Evolutionary conservation across 495 filamentous ascomycete species (phyloP).

Genomic region (Pseudevernia furfuracea): DNA sequence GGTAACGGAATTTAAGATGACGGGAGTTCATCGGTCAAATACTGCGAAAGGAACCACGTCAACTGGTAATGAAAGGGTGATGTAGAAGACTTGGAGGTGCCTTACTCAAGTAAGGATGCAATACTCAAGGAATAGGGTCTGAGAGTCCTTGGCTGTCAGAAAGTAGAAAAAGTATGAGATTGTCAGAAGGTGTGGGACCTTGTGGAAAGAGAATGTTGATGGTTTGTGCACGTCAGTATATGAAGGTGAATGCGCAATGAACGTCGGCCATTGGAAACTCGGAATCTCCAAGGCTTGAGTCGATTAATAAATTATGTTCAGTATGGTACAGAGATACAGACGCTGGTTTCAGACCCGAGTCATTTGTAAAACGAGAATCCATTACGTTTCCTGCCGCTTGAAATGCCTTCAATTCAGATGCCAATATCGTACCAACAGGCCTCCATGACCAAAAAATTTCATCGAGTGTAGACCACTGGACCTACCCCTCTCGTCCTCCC

Average conservation of each 20-base stretch:
- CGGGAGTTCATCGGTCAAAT: neutral
- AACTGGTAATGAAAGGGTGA: neutral
- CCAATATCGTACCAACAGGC: neutral
- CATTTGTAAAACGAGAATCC: neutral
- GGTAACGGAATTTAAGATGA: neutral
- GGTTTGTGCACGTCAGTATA: too few species aligned
- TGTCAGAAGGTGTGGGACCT: too few species aligned
- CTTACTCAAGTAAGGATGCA: neutral
- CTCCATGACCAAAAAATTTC: neutral
- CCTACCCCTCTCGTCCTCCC: constrained; percentile 15
- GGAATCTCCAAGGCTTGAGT: neutral
- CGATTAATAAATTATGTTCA: neutral
- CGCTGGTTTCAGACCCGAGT: neutral
- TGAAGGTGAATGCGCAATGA: neutral
- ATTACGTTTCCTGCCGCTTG: neutral
- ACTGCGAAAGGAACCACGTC: neutral
- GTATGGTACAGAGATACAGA: constrained; percentile 7
- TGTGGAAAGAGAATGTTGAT: too few species aligned
- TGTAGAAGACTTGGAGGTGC: neutral
- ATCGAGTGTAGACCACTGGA: constrained; percentile 11
- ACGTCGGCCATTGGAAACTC: neutral
- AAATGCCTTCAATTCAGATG: neutral
- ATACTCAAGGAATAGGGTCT: too few species aligned
- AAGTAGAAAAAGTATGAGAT: neutral
- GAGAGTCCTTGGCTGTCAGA: neutral